These are phyloP conservation scores for Backusella macrospora DNA, from an alignment of 192 early-diverging fungal species.

Conservation along the genomic window DNA sequence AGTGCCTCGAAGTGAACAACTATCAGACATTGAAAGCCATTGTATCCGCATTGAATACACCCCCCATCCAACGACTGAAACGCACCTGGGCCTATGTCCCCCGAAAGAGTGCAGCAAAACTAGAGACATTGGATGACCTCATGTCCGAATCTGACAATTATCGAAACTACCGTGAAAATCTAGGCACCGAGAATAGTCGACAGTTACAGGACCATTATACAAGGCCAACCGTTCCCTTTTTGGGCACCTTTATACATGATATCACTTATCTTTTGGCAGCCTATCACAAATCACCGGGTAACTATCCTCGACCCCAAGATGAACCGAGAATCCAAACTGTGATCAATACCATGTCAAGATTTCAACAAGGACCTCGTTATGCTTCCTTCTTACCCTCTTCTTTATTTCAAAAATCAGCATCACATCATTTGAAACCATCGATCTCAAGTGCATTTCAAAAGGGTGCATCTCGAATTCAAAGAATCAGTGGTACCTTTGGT, in stretches of 20 bases:
- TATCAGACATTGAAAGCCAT: slow-evolving; percentile 76
- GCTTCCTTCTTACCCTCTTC: too few species aligned
- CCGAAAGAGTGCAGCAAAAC: slow-evolving; percentile 58
- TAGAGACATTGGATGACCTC: slow-evolving; percentile 59
- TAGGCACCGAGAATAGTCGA: slow-evolving; percentile 45
- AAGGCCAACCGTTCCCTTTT: slow-evolving; percentile 70
- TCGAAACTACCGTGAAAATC: slow-evolving; percentile 64
- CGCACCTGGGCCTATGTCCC: slow-evolving; percentile 75
- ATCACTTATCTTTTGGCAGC: slow-evolving; percentile 72
- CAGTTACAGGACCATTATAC: slow-evolving; percentile 38
- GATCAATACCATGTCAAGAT: slow-evolving; percentile 58
- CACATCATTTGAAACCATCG: neutral
- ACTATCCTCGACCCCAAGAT: slow-evolving; percentile 24
- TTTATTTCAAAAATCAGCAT: neutral
- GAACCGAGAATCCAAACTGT: slow-evolving; percentile 67
- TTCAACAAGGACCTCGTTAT: slow-evolving; percentile 54
- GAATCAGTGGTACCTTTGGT: neutral
- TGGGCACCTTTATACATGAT: slow-evolving; percentile 82
- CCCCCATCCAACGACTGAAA: slow-evolving; percentile 70
- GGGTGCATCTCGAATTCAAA: neutral
- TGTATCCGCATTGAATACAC: slow-evolving; percentile 66
- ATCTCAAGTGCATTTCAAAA: slow-evolving; percentile 5
- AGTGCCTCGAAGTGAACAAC: slow-evolving; percentile 65
- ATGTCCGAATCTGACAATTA: slow-evolving; percentile 75
- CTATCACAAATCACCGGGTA: slow-evolving; percentile 46